Conservation (phyloP, 2,329 filamentous ascomycete genomes). For the Sclerotinia subarctica region DNA sequence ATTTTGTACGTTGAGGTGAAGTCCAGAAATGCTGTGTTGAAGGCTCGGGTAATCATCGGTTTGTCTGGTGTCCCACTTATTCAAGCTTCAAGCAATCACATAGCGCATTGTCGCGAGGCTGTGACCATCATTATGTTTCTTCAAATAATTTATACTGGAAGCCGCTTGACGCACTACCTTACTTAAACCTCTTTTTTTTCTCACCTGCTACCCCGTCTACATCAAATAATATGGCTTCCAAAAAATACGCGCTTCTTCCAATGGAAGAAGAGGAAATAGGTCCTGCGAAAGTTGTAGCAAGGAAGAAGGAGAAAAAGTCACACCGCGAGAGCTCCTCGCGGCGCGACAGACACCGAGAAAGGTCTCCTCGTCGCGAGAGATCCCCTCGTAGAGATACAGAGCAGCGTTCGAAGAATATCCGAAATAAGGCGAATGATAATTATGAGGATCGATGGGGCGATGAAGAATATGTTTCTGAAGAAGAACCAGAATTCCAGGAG, state of each 20-base stretch:
- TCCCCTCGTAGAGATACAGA: slow-evolving; percentile 41
- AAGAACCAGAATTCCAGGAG: slow-evolving; percentile 60
- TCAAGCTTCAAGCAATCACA: slow-evolving; percentile 3
- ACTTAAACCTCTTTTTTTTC: too few species aligned
- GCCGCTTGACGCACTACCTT: not conserved
- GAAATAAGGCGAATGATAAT: slow-evolving; percentile 51
- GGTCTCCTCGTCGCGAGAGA: slow-evolving; percentile 31
- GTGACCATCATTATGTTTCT: not conserved
- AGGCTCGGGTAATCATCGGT: not conserved
- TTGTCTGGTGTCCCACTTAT: not conserved
- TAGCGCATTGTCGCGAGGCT: slow-evolving; percentile 1
- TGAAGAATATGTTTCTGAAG: slow-evolving; percentile 58
- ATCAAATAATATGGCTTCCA: slow-evolving; percentile 42
- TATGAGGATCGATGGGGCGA: slow-evolving; percentile 82
- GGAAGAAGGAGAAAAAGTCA: slow-evolving; percentile 44
- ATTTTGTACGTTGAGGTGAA: slow-evolving; percentile 1
- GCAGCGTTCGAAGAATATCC: slow-evolving; percentile 49
- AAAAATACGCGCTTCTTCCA: slow-evolving; percentile 64
- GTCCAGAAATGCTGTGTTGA: not conserved
- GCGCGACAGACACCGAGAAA: slow-evolving; percentile 36
- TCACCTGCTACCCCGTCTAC: too few species aligned
- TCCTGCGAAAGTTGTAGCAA: slow-evolving; percentile 50
- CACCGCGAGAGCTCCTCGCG: slow-evolving; percentile 40
- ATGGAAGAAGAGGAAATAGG: slow-evolving; percentile 65
- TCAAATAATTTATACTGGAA: not conserved